Conservation (phyloP, 2,329 filamentous ascomycete genomes). For the Penicillium sp. region DNA sequence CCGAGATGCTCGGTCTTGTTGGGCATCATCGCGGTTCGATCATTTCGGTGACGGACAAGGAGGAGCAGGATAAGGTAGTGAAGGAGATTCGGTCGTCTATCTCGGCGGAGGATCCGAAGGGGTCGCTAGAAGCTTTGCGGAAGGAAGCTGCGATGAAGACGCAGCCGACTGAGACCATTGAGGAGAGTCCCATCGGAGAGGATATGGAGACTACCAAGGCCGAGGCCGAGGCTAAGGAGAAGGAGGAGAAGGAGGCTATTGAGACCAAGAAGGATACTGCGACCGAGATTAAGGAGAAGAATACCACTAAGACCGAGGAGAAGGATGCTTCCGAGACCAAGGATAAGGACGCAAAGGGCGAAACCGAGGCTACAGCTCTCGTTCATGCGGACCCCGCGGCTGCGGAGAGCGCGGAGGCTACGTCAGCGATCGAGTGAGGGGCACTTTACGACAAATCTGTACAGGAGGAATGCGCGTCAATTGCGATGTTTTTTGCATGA, state of each 20-base stretch:
- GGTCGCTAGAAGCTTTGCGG: conserved; percentile 30
- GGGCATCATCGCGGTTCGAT: conserved; percentile 41
- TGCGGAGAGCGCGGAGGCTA: conserved; percentile 18
- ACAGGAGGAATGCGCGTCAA: conserved; percentile 10
- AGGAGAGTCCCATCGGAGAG: conserved; percentile 18
- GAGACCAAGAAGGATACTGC: background rate
- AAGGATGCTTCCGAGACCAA: background rate
- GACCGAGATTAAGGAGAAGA: background rate
- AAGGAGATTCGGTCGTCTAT: conserved; percentile 42
- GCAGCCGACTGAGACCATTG: conserved; percentile 23
- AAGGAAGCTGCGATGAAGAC: conserved; percentile 29
- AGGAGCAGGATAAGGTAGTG: conserved; percentile 36
- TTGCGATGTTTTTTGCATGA: conserved; percentile 6
- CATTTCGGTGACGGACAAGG: conserved; percentile 34
- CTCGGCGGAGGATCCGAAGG: conserved; percentile 26
- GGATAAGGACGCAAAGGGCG: conserved; percentile 3
- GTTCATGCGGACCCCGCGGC: conserved; percentile 17
- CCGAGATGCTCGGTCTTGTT: conserved; percentile 37
- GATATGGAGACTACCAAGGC: background rate
- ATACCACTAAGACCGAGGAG: background rate
- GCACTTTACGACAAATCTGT: conserved; percentile 15
- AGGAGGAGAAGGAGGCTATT: background rate
- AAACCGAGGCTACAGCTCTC: background rate
- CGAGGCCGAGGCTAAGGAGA: background rate
- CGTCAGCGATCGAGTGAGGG: conserved; percentile 22